Conservation (phyloP, 2,329 filamentous ascomycete genomes). For the Sporothrix pseudoabietina region DNA sequence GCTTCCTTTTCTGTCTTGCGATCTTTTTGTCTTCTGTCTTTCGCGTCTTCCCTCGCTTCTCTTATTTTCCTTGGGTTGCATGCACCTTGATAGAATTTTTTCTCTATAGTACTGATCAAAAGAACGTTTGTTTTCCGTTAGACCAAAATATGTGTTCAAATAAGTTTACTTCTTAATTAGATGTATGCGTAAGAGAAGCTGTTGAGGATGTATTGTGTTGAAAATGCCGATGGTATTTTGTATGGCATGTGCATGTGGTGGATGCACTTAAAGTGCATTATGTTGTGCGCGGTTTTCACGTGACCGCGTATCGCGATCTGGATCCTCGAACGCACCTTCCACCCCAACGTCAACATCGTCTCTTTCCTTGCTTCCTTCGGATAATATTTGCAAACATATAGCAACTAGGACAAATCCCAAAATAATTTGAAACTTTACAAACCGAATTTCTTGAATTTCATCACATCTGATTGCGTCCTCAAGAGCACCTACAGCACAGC, state of each 20-base stretch:
- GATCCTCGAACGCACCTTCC: background rate
- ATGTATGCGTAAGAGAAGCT: background rate
- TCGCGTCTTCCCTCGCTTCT: conserved; percentile 34
- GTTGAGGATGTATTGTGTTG: background rate
- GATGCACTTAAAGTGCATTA: background rate
- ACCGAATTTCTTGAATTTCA: no score
- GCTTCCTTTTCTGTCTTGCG: conserved; percentile 43
- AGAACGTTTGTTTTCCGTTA: conserved; percentile 25
- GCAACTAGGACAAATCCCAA: no score
- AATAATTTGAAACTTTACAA: background rate
- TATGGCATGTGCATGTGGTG: background rate
- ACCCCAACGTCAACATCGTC: background rate
- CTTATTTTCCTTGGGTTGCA: conserved; percentile 42
- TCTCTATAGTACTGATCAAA: conserved; percentile 30
- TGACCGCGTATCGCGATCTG: conserved; percentile 27
- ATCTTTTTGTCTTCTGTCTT: conserved; percentile 35
- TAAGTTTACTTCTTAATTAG: background rate
- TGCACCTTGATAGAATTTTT: conserved; percentile 45
- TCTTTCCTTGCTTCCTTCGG: background rate
- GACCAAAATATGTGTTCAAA: background rate
- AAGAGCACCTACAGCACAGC: background rate
- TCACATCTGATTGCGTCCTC: no score
- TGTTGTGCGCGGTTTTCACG: background rate
- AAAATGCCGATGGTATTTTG: background rate
- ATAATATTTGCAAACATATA: background rate